Percentiles rank a stretch among this genome's conserved stretches.
Evolutionary conservation across 345 rosid genomes (phyloP).

Genomic region (Pelargonium nanum): DNA sequence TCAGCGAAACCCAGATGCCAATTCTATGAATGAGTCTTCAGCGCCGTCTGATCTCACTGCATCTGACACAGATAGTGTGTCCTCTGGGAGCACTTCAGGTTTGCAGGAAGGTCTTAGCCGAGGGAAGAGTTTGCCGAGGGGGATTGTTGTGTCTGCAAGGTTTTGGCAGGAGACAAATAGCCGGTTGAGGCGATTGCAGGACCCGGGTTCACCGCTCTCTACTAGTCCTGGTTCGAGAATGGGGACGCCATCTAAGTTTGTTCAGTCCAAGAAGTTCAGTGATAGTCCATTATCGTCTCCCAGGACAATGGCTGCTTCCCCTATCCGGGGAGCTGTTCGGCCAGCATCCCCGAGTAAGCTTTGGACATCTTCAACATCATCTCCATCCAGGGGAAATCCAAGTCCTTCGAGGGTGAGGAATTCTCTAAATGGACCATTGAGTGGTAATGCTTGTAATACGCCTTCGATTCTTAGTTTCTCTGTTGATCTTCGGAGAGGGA

Average conservation of each 20-base stretch:
- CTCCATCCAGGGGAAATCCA: slow-evolving; percentile 46
- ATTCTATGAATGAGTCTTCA: slow-evolving; percentile 32
- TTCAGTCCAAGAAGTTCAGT: slow-evolving; percentile 57
- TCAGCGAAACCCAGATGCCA: slow-evolving; percentile 31
- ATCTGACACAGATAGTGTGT: slow-evolving; percentile 75
- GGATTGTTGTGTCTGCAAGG: slow-evolving; percentile 47
- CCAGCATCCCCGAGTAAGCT: slow-evolving; percentile 82
- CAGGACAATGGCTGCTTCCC: slow-evolving; percentile 52
- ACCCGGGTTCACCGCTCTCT: slow-evolving; percentile 64
- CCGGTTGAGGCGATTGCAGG: slow-evolving; percentile 78
- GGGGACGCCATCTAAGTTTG: slow-evolving; percentile 40
- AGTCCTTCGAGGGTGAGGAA: slow-evolving; percentile 70
- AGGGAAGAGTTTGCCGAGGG: slow-evolving; percentile 36
- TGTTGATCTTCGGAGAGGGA: slow-evolving; percentile 70
- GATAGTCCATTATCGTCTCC: slow-evolving; percentile 49
- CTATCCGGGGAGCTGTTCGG: slow-evolving; percentile 45
- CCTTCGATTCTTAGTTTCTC: slow-evolving; percentile 86
- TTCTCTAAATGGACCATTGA: slow-evolving; percentile 24
- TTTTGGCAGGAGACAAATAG: slow-evolving; percentile 96
- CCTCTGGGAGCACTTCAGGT: slow-evolving; percentile 66
- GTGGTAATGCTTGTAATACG: slow-evolving; percentile 27
- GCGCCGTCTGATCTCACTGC: slow-evolving; percentile 33
- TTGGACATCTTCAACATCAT: slow-evolving; percentile 44
- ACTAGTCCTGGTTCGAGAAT: slow-evolving; percentile 50
- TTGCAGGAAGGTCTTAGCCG: slow-evolving; percentile 33